Evolutionary conservation across 139 green algal species (phyloP).

Genomic region (Auxenochlorella pyrenoidosa): DNA sequence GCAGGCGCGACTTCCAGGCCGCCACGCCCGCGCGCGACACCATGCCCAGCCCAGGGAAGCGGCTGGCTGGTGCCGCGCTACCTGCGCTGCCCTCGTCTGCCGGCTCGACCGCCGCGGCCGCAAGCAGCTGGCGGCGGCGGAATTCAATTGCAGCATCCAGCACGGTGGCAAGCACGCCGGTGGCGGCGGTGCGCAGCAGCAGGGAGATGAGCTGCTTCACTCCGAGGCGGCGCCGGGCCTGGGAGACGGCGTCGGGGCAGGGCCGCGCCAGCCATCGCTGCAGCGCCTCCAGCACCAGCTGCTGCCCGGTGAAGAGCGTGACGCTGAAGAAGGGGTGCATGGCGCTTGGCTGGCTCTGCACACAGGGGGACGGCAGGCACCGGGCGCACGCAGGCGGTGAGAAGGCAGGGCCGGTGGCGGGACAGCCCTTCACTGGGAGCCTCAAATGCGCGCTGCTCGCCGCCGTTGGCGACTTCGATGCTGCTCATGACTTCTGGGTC

Average conservation of each 20-base stretch:
- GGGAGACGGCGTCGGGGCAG: conserved; percentile 11
- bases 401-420: no score
- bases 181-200: conserved; percentile 50
- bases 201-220: conserved; percentile 43
- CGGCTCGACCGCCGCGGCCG: conserved; percentile 9
- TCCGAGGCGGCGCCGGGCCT: conserved; percentile 2
- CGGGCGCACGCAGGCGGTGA: neutral
- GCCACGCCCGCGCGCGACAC: conserved; percentile 45
- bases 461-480: no score
- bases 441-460: no score
- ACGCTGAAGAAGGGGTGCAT: conserved; percentile 51
- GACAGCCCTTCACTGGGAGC: neutral
- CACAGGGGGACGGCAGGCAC: neutral
- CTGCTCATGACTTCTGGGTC: no score
- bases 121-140: conserved; percentile 42
- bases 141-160: conserved; percentile 53
- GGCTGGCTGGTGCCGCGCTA: neutral
- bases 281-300: conserved; percentile 51
- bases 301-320: conserved; percentile 48
- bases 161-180: conserved; percentile 51
- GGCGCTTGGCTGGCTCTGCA: neutral
- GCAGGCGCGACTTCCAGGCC: conserved; percentile 44
- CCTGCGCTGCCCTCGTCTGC: neutral
- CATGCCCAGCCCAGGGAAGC: conserved; percentile 34
- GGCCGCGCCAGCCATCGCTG: conserved; percentile 47